Base-by-base conservation (phyloP, 2,329 filamentous ascomycete species). In the Sordariomycetes sp. region DNA sequence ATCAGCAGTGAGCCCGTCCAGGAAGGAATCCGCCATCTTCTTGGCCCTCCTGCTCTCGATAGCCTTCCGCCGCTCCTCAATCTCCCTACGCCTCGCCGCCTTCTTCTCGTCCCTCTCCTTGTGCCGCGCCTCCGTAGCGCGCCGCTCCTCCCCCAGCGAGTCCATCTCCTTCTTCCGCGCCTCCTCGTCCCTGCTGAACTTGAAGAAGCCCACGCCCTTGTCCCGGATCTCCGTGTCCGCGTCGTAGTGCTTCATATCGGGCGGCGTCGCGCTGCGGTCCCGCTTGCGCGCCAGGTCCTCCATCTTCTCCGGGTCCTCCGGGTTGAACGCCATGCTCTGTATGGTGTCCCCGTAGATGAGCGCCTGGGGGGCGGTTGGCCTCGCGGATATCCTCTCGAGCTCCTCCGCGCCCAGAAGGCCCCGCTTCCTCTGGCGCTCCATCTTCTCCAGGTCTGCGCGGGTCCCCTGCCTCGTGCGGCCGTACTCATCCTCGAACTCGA, bases 401-500 rank as follows among this genome's bases (percentile, higher is more conserved):
- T 88, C 84, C 57, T 84, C 77, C 2, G 78, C 76, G 22, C 79
- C 78, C 2, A 81, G 70, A 1, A 79, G 72, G 8, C 79, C 76
- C 58, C 82, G 80, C 22, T 72, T 65, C 40, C 71, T 78, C 46
- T 78, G 74, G 14, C 83, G 80, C 63, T 87, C 80, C 64, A 88
- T 79, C 7, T 79, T 79, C 48, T 83, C 80, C 18, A 82, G 85
- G 61, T 94, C 83, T 4, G 84, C 80, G 54, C 81, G 80, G 0
- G 89, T 93, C 20, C 87, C 89, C 51, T 76, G 83, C 3, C 92
- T 79, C 16, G 86, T 80, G n/a, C 94, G 86, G 2, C 94, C 94
- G 68, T 95, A 96, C 67, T 97, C 94, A 70, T 99, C 94, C 57
- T 87, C 81, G 68, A 90, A 95, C 64, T 97, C 92, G 5, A 97